phyloP scores from a whole-genome alignment of 805 yeast species.

The Pachysolen tannophilus region DNA sequence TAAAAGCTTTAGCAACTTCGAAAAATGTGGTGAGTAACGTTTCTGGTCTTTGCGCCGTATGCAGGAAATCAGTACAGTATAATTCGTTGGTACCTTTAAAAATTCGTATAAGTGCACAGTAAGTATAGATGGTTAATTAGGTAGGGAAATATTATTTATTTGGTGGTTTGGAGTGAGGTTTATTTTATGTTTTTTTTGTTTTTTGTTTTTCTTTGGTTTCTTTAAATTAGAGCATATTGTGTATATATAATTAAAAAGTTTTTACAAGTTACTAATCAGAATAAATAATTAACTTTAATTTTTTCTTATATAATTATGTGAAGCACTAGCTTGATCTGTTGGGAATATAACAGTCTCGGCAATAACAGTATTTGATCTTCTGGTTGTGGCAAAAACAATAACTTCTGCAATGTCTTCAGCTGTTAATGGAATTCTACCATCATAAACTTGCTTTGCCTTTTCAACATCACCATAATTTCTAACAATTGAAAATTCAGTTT shows the following conservation, averaged over 20 bases:
- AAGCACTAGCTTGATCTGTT: conserved; percentile 75
- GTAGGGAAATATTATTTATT: too few relatives aligned
- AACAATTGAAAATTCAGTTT: conserved; percentile 64
- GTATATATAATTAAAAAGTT: too few relatives aligned
- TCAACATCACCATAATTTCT: conserved; percentile 55
- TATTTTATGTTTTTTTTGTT: too few relatives aligned
- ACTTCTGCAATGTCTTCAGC: conserved; percentile 74
- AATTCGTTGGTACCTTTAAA: conserved; percentile 1
- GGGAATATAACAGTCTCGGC: conserved; percentile 83
- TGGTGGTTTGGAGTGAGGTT: too few relatives aligned
- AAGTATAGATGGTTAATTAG: too few relatives aligned
- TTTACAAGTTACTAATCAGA: too few relatives aligned
- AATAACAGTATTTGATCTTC: conserved; percentile 64
- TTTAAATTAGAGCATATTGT: too few relatives aligned
- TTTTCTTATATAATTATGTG: conserved; percentile 42
- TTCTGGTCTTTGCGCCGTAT: conserved; percentile 24
- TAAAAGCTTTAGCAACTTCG: conserved; percentile 40
- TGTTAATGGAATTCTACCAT: conserved; percentile 58
- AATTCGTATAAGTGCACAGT: too few relatives aligned
- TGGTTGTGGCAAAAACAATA: conserved; percentile 57
- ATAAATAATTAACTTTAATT: too few relatives aligned
- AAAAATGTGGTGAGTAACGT: conserved; percentile 17
- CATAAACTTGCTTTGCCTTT: conserved; percentile 58
- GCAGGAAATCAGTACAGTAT: conserved; percentile 17
- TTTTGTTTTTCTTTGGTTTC: too few relatives aligned